phyloP scores from a whole-genome alignment of 2,329 filamentous ascomycete species.

The Volutella citrinella region DNA sequence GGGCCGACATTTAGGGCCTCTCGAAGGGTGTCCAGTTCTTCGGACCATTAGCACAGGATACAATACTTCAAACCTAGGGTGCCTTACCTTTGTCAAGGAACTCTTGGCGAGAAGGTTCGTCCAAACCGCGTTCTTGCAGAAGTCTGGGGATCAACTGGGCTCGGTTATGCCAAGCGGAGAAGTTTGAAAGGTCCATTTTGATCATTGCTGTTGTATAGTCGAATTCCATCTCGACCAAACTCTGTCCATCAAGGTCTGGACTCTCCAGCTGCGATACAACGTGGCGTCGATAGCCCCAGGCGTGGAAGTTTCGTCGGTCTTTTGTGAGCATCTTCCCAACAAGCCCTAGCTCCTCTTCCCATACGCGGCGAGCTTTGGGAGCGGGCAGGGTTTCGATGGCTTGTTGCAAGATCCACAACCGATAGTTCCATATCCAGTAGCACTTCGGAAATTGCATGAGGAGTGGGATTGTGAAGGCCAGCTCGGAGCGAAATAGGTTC shows the following conservation, averaged over 20 bases:
- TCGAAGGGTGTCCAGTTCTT: constrained; percentile 73
- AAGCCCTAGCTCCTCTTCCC: constrained; percentile 79
- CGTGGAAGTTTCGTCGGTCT: constrained; percentile 92
- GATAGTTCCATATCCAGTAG: constrained; percentile 99
- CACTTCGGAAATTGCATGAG: constrained; percentile 89
- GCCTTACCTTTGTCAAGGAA: constrained; percentile 72
- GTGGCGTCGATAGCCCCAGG: constrained; percentile 85
- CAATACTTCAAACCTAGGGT: no score
- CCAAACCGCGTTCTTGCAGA: constrained; percentile 66
- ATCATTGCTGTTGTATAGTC: constrained; percentile 91
- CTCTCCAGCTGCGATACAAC: constrained; percentile 76
- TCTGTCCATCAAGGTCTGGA: constrained; percentile 46
- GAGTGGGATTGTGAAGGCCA: constrained; percentile 79
- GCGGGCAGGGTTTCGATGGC: constrained; percentile 62
- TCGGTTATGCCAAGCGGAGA: constrained; percentile 93
- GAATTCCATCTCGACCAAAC: constrained; percentile 78
- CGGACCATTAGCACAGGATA: no score
- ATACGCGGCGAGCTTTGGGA: constrained; percentile 60
- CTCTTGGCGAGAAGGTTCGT: constrained; percentile 56
- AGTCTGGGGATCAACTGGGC: constrained; percentile 78
- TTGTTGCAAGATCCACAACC: constrained; percentile 77
- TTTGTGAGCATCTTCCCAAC: constrained; percentile 83
- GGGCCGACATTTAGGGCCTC: constrained; percentile 83
- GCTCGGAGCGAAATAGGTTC: constrained; percentile 49
- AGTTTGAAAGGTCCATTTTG: constrained; percentile 81